Percentiles rank a stretch among this genome's conserved stretches.
Evolutionary conservation across 192 early-diverging fungal species (phyloP).

Genomic region (Backusella luteola): DNA sequence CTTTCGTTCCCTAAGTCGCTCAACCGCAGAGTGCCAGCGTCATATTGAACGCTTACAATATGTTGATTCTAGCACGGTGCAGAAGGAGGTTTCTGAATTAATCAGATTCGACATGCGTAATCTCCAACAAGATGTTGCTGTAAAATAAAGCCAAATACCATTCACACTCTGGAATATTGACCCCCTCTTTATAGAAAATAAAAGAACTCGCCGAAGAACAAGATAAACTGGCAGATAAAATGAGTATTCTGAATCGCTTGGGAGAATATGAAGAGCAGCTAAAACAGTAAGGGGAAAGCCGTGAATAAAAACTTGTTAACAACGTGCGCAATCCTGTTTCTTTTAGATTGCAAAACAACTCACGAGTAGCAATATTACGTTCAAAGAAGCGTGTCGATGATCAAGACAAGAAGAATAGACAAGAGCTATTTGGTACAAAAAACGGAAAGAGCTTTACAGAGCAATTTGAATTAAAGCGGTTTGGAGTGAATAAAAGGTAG

Average conservation of each 20-base stretch:
- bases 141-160: not conserved
- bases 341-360: constrained; percentile 46
- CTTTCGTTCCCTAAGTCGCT: constrained; percentile 17
- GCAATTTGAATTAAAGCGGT: constrained; percentile 38
- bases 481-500: constrained; percentile 30
- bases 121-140: constrained; percentile 20
- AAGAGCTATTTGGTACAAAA: constrained; percentile 34
- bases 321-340: not conserved
- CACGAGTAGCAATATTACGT: constrained; percentile 47
- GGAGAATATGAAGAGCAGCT: constrained; percentile 51
- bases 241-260: constrained; percentile 38
- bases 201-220: constrained; percentile 51
- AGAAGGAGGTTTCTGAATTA: constrained; percentile 15
- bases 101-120: constrained; percentile 10
- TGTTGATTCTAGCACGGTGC: constrained; percentile 13
- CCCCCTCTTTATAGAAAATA: constrained; percentile 31
- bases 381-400: constrained; percentile 52
- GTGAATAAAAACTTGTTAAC: not conserved
- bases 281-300: constrained; percentile 41
- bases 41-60: not conserved
- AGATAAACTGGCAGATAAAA: constrained; percentile 43
- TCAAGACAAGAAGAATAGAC: constrained; percentile 43
- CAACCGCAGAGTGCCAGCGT: constrained; percentile 26
- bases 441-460: constrained; percentile 37
- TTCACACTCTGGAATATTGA: not conserved